Evolutionary conservation across 371 early-diverging fungal species (phyloP), one percentile per base, ranked within the genome.

Genomic region (Batrachochytrium dendrobatidis): DNA sequence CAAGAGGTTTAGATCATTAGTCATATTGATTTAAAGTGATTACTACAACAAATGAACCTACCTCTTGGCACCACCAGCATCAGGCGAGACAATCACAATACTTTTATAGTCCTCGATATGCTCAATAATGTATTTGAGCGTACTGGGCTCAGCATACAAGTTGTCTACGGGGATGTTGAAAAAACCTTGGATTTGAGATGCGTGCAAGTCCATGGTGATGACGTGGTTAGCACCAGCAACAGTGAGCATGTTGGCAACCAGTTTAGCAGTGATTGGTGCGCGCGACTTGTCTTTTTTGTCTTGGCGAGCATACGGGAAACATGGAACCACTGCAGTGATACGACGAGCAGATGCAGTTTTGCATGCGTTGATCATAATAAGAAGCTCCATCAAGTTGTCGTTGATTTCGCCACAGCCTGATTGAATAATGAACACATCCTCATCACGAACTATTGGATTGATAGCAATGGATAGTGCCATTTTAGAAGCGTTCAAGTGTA

Each of bases 21-120:
- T 39, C 39, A n/a, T n/a, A n/a, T n/a, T n/a, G n/a, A n/a, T n/a
- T n/a, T n/a, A n/a, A n/a, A n/a, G n/a, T n/a, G n/a, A n/a, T n/a
- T n/a, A n/a, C n/a, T n/a, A n/a, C n/a, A n/a, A n/a, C n/a, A n/a
- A n/a, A n/a, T n/a, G n/a, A n/a, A 22, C 54, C 60, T 71, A 88
- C 87, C 96, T 83, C 75, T 97, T 97, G 33, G 95, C 95, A 53
- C 96, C 98, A 63, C 96, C 98, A 22, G 96, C 95, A 72, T 95
- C 94, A 17, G 95, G 95, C 8, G 92, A 91, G 18, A 95, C 94
- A 61, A 98, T 86, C 18, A 94, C 86, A 7, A 85, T 88, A 39
- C 86, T 76, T 56, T 83, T 73, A 70, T 83, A 91, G 65, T 89
- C 81, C 39, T 86, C 84, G 58, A 96, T 86, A 33, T 86, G 72